Evolutionary conservation across 2,329 filamentous ascomycete species (phyloP), one percentile per base, ranked within the genome.

Genomic region (Ophiostoma ulmi): DNA sequence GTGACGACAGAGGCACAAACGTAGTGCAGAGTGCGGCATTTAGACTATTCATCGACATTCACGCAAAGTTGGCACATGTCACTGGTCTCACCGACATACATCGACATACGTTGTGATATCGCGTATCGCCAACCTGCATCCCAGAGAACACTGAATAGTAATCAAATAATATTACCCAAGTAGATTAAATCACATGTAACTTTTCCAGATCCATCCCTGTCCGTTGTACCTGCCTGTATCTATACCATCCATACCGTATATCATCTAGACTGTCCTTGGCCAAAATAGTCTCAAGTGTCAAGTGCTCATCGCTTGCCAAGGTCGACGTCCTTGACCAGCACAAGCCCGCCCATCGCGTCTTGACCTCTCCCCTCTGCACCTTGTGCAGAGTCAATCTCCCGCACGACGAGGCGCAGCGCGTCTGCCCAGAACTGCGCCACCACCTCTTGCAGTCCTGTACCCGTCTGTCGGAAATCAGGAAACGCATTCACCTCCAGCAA

Each of bases 401-500:
- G 64, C 1, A 97, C 86, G 1, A 84, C 91, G 74, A 85, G 81
- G 70, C 87, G 83, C 61, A 97, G 83, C 31, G 92, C 90, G 13
- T 87, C 91, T 75, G 87, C 85, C 84, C 96, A 95, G 74, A 99
- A 83, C 8, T 89, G 90, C 26, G 83, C 86, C 35, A 99, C 90
- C 58, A 98, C 80, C 0, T 81, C 86, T 77, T 85, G 87, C 74
- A 97, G 80, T 71, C 91, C 90, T 8, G 85, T 85, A 0, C 95
- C 95, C 20, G 93, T 97, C 86, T 98, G 94, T 77, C 87, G 89
- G 77, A 98, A 98, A 81, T 99, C 95, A 11, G 95, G 95, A 80
- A 97, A 99, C 0, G 94, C 92, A 82, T 99, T 99, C 41, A 97
- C 87, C 82, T 99, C 95, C 71, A 99, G 82, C 76, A 99, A 78